These are phyloP conservation scores for Sugiyamaella castrensis DNA, from an alignment of 1,139 yeast genomes.

Conservation along the genomic window DNA sequence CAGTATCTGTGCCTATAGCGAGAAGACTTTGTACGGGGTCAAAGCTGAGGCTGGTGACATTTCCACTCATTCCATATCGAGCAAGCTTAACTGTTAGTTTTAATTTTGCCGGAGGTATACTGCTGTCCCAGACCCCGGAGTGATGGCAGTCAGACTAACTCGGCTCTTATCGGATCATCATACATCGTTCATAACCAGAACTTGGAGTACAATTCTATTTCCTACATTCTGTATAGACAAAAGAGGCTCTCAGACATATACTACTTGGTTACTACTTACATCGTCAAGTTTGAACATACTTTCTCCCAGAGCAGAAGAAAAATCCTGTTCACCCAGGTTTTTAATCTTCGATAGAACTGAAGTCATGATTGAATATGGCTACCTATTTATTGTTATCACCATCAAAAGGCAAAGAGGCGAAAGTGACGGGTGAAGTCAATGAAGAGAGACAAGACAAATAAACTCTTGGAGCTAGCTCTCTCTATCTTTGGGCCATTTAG, in stretches of 20 bases:
- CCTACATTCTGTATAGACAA: conserved; percentile 1
- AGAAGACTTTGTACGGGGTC: conserved; percentile 87
- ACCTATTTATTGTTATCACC: no score
- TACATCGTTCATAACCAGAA: no score
- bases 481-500: no score
- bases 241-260: no score
- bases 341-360: conserved; percentile 29
- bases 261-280: conserved; percentile 24
- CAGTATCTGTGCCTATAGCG: conserved; percentile 72
- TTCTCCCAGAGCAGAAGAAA: conserved; percentile 37
- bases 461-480: no score
- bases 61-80: conserved; percentile 57
- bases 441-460: no score
- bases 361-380: conserved; percentile 24
- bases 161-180: not conserved
- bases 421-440: no score
- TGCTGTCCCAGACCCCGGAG: conserved; percentile 1
- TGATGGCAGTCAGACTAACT: not conserved
- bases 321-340: conserved; percentile 32
- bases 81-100: conserved; percentile 35
- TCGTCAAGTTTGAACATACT: conserved; percentile 37
- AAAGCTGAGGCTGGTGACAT: conserved; percentile 62
- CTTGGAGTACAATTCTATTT: no score
- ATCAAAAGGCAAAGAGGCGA: no score
- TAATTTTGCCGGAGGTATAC: not conserved